Percentiles rank a stretch among this genome's conserved stretches.
Evolutionary conservation across 495 filamentous ascomycete species (phyloP).

Genomic region (Penicillium fimorum): DNA sequence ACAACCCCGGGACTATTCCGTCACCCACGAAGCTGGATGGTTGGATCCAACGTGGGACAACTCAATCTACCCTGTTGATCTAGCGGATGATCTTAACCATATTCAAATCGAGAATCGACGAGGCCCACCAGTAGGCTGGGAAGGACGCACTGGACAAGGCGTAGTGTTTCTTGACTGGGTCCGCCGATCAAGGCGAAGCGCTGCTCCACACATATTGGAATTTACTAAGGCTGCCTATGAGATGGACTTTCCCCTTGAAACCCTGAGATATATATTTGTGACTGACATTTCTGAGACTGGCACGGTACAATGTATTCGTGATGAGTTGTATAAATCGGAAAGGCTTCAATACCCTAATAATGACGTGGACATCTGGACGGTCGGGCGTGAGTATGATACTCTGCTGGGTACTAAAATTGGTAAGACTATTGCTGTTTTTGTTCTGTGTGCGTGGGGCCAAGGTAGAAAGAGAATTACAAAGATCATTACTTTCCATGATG

Average conservation of each 20-base stretch:
- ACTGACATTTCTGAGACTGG: not conserved
- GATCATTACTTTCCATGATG: slow-evolving; percentile 1
- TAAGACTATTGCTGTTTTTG: not conserved
- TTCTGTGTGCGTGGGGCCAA: slow-evolving; percentile 3
- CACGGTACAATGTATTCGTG: not conserved
- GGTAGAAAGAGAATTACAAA: not conserved
- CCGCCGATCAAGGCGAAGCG: not conserved
- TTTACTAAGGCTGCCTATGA: not conserved
- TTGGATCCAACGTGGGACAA: not conserved
- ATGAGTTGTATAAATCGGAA: not conserved
- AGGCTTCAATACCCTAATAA: not conserved
- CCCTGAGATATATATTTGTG: not conserved
- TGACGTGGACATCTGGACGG: not conserved
- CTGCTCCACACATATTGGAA: not conserved
- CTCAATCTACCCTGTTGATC: not conserved
- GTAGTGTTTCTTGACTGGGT: not conserved
- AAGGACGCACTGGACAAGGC: slow-evolving; percentile 2
- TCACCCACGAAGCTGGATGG: not conserved
- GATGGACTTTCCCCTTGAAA: not conserved
- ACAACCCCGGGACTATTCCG: not conserved
- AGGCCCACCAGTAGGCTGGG: slow-evolving; percentile 19
- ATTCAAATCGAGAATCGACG: slow-evolving; percentile 36
- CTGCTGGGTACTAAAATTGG: slow-evolving; percentile 1
- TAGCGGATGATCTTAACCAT: not conserved
- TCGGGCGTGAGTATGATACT: not conserved